These are phyloP conservation scores for Arachnomyces sp. DNA, from an alignment of 2,329 filamentous ascomycete genomes.

Conservation along the genomic window DNA sequence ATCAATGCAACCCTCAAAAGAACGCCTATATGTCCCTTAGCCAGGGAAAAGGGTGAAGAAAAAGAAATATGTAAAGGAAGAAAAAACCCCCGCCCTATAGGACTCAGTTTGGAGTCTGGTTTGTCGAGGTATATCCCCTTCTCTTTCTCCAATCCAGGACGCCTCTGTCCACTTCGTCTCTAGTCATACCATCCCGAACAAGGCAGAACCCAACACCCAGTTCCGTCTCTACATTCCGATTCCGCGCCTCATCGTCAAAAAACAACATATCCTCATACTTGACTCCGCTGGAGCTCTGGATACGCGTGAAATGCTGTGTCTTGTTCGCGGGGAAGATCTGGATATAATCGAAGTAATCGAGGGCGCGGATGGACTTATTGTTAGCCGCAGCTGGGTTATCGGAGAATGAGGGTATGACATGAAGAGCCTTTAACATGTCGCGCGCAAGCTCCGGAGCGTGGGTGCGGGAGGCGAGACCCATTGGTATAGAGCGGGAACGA, in stretches of 20 bases:
- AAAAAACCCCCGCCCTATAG: too few species aligned
- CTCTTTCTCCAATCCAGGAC: slow-evolving; percentile 73
- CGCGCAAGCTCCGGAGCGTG: slow-evolving; percentile 69
- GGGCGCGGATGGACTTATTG: slow-evolving; percentile 41
- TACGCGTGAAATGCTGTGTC: slow-evolving; percentile 70
- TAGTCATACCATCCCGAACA: slow-evolving; percentile 70
- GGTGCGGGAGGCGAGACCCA: slow-evolving; percentile 77
- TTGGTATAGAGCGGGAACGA: slow-evolving; percentile 43
- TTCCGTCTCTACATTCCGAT: slow-evolving; percentile 66
- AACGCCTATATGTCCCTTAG: too few species aligned
- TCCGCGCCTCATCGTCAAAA: slow-evolving; percentile 86
- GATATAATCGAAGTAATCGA: slow-evolving; percentile 50
- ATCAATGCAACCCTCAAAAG: too few species aligned
- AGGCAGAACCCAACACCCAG: slow-evolving; percentile 80
- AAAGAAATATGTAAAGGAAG: too few species aligned
- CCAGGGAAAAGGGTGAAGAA: too few species aligned
- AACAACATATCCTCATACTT: slow-evolving; percentile 82
- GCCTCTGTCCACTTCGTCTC: slow-evolving; percentile 69
- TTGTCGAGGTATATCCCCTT: slow-evolving; percentile 37
- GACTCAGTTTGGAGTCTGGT: too few species aligned
- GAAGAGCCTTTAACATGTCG: slow-evolving; percentile 70
- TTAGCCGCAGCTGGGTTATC: slow-evolving; percentile 29
- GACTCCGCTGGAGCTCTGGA: slow-evolving; percentile 64
- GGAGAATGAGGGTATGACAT: slow-evolving; percentile 45
- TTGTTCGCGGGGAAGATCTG: slow-evolving; percentile 70